Conservation (phyloP, 768 basidiomycete species). For the Auriculariales sp. region DNA sequence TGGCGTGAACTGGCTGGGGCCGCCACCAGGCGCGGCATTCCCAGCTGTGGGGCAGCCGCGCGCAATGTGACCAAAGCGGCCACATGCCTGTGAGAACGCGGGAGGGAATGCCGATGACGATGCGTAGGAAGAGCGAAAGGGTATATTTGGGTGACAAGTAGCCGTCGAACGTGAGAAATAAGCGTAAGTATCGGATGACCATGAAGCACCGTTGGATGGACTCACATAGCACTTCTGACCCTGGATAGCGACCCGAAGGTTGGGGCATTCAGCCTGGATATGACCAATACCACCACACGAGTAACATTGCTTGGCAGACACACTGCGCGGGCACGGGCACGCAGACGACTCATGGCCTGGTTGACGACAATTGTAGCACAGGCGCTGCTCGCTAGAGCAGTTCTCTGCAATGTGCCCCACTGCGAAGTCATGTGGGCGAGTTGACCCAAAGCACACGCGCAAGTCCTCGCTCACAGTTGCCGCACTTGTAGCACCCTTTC, state of each 20-base stretch:
- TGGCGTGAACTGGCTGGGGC: slow-evolving; percentile 10
- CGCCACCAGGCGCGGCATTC: slow-evolving; percentile 14
- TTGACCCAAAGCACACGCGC: slow-evolving; percentile 33
- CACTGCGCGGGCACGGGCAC: slow-evolving; percentile 72
- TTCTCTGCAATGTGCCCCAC: slow-evolving; percentile 91
- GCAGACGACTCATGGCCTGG: slow-evolving; percentile 88
- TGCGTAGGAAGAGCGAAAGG: slow-evolving; percentile 3
- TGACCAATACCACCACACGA: slow-evolving; percentile 88
- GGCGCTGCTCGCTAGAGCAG: slow-evolving; percentile 73
- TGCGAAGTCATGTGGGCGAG: slow-evolving; percentile 43
- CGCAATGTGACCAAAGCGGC: slow-evolving; percentile 72
- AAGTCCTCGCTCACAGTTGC: not conserved
- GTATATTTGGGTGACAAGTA: slow-evolving; percentile 1
- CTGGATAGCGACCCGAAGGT: slow-evolving; percentile 48
- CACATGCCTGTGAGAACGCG: slow-evolving; percentile 43
- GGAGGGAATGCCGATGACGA: not conserved
- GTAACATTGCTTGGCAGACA: slow-evolving; percentile 82
- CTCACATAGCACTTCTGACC: slow-evolving; percentile 78
- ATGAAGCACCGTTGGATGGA: not conserved
- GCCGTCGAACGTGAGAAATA: not conserved
- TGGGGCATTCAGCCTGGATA: slow-evolving; percentile 78
- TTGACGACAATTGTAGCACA: slow-evolving; percentile 91
- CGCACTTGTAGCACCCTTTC: slow-evolving; percentile 80
- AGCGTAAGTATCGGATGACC: not conserved
- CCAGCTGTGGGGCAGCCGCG: slow-evolving; percentile 49